These are phyloP conservation scores for Millerozyma acaciae DNA, from an alignment of 805 yeast genomes.

Conservation along the genomic window DNA sequence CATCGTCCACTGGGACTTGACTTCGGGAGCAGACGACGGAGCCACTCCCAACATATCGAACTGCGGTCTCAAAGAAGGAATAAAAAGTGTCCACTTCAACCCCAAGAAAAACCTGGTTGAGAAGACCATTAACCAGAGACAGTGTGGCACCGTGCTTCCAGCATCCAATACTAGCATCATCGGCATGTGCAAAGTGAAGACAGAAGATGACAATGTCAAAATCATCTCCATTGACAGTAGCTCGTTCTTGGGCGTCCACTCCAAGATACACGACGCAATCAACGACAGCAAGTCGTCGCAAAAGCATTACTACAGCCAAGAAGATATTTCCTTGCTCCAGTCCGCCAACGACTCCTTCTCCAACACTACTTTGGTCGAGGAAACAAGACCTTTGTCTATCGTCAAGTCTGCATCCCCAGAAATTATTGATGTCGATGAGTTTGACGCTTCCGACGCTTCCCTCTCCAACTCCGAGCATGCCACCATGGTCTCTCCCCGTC, in stretches of 20 bases:
- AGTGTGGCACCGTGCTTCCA: constrained; percentile 62
- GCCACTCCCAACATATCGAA: constrained; percentile 13
- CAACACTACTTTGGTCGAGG: constrained; percentile 15
- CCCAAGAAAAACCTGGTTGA: constrained; percentile 29
- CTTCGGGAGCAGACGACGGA: constrained; percentile 18
- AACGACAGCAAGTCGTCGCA: constrained; percentile 16
- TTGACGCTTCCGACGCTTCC: not conserved
- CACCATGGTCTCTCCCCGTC: not conserved
- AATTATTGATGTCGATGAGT: not conserved
- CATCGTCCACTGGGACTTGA: constrained; percentile 63
- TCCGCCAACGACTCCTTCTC: constrained; percentile 5
- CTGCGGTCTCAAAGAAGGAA: constrained; percentile 47
- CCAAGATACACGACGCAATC: constrained; percentile 32
- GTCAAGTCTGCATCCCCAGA: constrained; percentile 4
- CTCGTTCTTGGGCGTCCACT: constrained; percentile 56
- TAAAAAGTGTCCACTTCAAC: constrained; percentile 38
- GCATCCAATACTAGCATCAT: constrained; percentile 52
- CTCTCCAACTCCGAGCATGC: not conserved
- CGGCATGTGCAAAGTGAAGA: constrained; percentile 35
- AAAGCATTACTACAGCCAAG: constrained; percentile 27
- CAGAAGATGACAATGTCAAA: constrained; percentile 26
- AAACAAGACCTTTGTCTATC: constrained; percentile 11
- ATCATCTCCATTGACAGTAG: constrained; percentile 52
- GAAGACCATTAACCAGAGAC: constrained; percentile 36
- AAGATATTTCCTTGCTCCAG: constrained; percentile 21